Base-by-base conservation (phyloP, 371 early-diverging fungal genomes). In the Mortierella sp. region DNA sequence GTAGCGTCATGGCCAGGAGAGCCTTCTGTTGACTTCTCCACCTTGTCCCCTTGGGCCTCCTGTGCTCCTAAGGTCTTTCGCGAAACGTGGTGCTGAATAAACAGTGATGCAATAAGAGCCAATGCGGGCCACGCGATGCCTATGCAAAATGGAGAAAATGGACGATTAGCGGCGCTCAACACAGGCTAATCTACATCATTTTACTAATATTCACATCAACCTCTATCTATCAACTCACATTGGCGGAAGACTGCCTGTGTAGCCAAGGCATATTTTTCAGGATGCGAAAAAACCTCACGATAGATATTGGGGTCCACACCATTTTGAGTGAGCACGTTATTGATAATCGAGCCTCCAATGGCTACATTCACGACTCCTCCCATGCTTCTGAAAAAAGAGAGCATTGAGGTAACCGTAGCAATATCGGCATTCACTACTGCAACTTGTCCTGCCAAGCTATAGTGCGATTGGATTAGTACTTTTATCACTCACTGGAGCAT, bases 341-440 rank as follows among this genome's bases (percentile, higher is more conserved):
- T 88, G 67, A 88, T 84, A 20, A 85, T 68, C 45, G 88, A 86
- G 20, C 77, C 87, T 66, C 59, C 84, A 52, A 85, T 83, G 60
- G 90, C 90, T 3, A 92, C 77, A 45, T 62, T 64, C 5, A 55
- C 62, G 10, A 78, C 87, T 24, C 88, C 87, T 28, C 92, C 92
- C 81, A 90, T 86, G 66, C 88, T 87, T 65, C 91, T 86, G 83
- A 88, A 88, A 79, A 93, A 93, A 49, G 87, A 83, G 35, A 88
- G 72, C 71, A 88, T 81, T 1, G 93, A 83, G 1, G 94, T 94
- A 24, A 88, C 90, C 0, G 88, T 71, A 1, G 94, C 90, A 69
- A 94, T 84, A 45, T 92, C 85, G 57, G 86, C 70, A 1, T 72
- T 68, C 0, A 54, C 51, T 9, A 89, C 90, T 0, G 90, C 83